Conservation (phyloP, 2,329 filamentous ascomycete genomes). For the Colletotrichum sp. region DNA sequence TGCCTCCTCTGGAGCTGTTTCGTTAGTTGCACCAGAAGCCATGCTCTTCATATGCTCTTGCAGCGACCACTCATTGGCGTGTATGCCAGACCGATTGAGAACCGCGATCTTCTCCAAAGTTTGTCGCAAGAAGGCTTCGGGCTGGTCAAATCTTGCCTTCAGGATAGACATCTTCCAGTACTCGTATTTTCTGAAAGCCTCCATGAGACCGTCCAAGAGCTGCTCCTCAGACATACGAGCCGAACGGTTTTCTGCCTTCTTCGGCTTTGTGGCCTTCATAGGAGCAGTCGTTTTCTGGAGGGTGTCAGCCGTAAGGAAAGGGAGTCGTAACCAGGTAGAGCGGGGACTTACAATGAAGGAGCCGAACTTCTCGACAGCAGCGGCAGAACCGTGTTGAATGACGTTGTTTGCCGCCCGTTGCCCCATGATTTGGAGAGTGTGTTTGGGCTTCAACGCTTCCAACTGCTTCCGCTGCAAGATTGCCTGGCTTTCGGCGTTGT, state of each 20-base stretch:
- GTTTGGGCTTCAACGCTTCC: constrained; percentile 54
- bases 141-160: constrained; percentile 69
- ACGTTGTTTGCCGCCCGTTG: constrained; percentile 54
- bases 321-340: not conserved
- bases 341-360: constrained; percentile 61
- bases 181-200: constrained; percentile 81
- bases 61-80: constrained; percentile 85
- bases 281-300: constrained; percentile 54
- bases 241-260: constrained; percentile 80
- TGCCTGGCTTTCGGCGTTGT: constrained; percentile 42
- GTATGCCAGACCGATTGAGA: constrained; percentile 81
- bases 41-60: constrained; percentile 58
- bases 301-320: constrained; percentile 6
- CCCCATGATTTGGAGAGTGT: constrained; percentile 55
- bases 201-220: constrained; percentile 83
- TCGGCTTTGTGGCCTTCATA: constrained; percentile 54
- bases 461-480: constrained; percentile 39
- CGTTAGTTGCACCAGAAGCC: constrained; percentile 23
- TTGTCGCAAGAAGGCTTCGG: constrained; percentile 90
- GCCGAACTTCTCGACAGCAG: constrained; percentile 50
- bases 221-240: constrained; percentile 89
- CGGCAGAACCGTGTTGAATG: constrained; percentile 64
- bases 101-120: constrained; percentile 83
- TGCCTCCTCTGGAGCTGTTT: constrained; percentile 53
- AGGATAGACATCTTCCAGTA: constrained; percentile 67